Evolutionary conservation across 331 rosid species (phyloP).

Genomic region (Ulmus americana): DNA sequence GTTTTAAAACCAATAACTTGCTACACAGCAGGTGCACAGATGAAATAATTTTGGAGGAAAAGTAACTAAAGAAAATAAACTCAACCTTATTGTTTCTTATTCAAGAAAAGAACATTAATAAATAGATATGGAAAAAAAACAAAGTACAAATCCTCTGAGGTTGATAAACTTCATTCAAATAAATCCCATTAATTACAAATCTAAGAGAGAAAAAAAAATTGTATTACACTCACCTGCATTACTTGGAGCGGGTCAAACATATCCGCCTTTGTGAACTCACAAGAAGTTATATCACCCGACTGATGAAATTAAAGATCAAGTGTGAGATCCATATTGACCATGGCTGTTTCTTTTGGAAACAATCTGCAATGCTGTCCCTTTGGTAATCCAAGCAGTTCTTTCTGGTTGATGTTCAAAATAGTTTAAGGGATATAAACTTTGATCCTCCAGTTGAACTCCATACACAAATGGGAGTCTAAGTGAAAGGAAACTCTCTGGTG

Average conservation of each 20-base stretch:
- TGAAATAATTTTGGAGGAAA: too few relatives aligned
- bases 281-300: neutral
- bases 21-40: too few relatives aligned
- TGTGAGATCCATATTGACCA: conserved; percentile 44
- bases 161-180: too few relatives aligned
- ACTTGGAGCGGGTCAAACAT: neutral
- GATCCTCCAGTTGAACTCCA: conserved; percentile 72
- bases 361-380: conserved; percentile 67
- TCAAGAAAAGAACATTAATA: neutral
- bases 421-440: conserved; percentile 54
- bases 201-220: neutral
- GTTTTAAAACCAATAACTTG: too few relatives aligned
- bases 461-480: conserved; percentile 81
- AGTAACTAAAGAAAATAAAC: neutral
- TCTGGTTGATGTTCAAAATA: conserved; percentile 79
- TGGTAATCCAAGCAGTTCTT: conserved; percentile 75
- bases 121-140: neutral
- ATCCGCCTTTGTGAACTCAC: conserved; percentile 6
- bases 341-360: conserved; percentile 46
- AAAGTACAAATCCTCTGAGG: neutral
- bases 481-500: conserved; percentile 85
- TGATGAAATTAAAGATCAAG: conserved; percentile 23
- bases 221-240: conserved; percentile 6
- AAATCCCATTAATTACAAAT: neutral
- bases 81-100: neutral